These are phyloP conservation scores for Biancaea sappan DNA, from an alignment of 306 rosid species.

Conservation along the genomic window DNA sequence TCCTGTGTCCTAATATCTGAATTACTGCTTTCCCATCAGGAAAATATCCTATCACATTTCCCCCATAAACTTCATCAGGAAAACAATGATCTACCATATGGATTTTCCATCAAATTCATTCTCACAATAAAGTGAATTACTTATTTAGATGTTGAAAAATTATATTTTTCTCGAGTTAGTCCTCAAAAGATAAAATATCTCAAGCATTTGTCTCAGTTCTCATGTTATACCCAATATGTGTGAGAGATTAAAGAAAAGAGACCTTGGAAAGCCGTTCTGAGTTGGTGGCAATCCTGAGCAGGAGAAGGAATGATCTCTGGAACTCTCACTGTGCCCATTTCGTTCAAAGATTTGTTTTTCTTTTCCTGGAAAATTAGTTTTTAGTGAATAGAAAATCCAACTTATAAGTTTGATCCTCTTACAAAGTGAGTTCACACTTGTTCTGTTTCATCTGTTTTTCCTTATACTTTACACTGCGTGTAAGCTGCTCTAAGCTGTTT, in stretches of 20 bases:
- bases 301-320: conserved; percentile 80
- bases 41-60: conserved; percentile 62
- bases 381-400: conserved; percentile 11
- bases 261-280: conserved; percentile 77
- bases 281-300: conserved; percentile 57
- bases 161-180: no score
- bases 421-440: neutral
- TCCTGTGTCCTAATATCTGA: conserved; percentile 78
- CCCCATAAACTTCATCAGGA: conserved; percentile 16
- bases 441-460: neutral
- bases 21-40: conserved; percentile 66
- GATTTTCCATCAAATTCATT: no score
- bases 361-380: conserved; percentile 2
- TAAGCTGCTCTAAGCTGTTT: neutral
- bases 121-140: no score
- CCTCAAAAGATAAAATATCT: no score
- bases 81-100: no score
- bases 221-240: neutral
- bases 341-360: neutral
- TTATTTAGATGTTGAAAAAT: no score
- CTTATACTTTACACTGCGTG: neutral
- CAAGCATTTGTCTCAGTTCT: no score
- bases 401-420: neutral
- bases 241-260: conserved; percentile 33
- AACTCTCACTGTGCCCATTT: conserved; percentile 67